phyloP scores from a whole-genome alignment of 805 yeast species.

The Lipomyces spencermartinsiae region DNA sequence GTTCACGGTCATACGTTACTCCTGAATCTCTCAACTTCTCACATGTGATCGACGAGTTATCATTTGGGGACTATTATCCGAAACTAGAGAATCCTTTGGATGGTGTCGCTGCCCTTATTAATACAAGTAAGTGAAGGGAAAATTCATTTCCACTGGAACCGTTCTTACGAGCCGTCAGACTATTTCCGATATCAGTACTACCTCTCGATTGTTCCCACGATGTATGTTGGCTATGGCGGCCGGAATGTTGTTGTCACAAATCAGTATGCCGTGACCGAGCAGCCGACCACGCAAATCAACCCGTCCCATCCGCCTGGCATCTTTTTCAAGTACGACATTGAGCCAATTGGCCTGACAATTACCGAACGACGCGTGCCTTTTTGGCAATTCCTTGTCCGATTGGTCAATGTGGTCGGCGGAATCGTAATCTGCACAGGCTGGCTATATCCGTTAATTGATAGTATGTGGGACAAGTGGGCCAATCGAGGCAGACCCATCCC shows the following conservation, averaged over 20 bases:
- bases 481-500: slow-evolving; percentile 22
- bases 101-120: slow-evolving; percentile 64
- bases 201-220: slow-evolving; percentile 83
- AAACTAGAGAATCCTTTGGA: slow-evolving; percentile 88
- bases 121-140: slow-evolving; percentile 47
- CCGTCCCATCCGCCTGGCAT: slow-evolving; percentile 62
- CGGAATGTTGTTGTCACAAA: slow-evolving; percentile 80
- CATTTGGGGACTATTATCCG: slow-evolving; percentile 91
- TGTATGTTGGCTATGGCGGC: slow-evolving; percentile 60
- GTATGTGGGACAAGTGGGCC: slow-evolving; percentile 21
- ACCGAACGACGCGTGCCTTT: slow-evolving; percentile 78
- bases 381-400: slow-evolving; percentile 73
- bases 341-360: slow-evolving; percentile 75
- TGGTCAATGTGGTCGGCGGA: slow-evolving; percentile 86
- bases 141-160: background rate
- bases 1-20: slow-evolving; percentile 9
- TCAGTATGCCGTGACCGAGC: slow-evolving; percentile 75
- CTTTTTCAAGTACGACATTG: slow-evolving; percentile 83
- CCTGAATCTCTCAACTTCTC: slow-evolving; percentile 66
- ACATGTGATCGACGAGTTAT: slow-evolving; percentile 83
- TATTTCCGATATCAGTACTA: slow-evolving; percentile 62
- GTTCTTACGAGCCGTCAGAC: slow-evolving; percentile 7
- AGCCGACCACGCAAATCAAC: slow-evolving; percentile 38
- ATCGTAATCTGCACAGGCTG: slow-evolving; percentile 55
- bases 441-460: slow-evolving; percentile 29